Conservation (phyloP, 257 asterid genomes). For the Salvia splendens region DNA sequence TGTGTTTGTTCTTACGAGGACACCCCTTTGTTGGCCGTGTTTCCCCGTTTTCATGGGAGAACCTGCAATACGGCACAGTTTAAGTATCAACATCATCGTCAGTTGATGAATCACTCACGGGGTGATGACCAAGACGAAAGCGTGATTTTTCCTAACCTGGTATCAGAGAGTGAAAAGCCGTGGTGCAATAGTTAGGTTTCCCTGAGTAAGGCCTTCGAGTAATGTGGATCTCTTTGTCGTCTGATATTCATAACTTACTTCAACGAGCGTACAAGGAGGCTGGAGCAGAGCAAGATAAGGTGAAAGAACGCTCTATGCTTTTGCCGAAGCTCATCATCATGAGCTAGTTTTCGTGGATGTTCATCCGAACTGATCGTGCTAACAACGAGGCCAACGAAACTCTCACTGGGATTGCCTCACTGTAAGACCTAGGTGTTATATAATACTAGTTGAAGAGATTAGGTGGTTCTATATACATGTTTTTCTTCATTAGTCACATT, state of each 20-base stretch:
- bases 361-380: slow-evolving; percentile 6
- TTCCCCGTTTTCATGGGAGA: slow-evolving; percentile 79
- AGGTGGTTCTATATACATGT: slow-evolving; percentile 5
- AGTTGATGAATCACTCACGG: not conserved
- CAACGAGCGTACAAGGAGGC: not conserved
- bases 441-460: slow-evolving; percentile 31
- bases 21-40: slow-evolving; percentile 57
- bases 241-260: slow-evolving; percentile 10
- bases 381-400: slow-evolving; percentile 11
- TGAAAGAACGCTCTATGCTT: not conserved
- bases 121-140: not conserved
- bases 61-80: slow-evolving; percentile 54
- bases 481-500: not conserved
- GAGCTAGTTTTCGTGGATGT: slow-evolving; percentile 14
- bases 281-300: not conserved
- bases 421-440: slow-evolving; percentile 44
- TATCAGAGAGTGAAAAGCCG: slow-evolving; percentile 6
- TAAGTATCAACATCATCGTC: slow-evolving; percentile 22
- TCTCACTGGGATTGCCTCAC: slow-evolving; percentile 32
- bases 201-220: slow-evolving; percentile 17
- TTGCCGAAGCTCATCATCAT: slow-evolving; percentile 6
- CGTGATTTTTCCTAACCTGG: not conserved
- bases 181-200: not conserved
- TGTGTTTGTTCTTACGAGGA: slow-evolving; percentile 68
- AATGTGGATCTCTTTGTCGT: slow-evolving; percentile 4